These are phyloP conservation scores for Moniliophthora roreri DNA, from an alignment of 1,284 basidiomycete genomes.

Conservation along the genomic window DNA sequence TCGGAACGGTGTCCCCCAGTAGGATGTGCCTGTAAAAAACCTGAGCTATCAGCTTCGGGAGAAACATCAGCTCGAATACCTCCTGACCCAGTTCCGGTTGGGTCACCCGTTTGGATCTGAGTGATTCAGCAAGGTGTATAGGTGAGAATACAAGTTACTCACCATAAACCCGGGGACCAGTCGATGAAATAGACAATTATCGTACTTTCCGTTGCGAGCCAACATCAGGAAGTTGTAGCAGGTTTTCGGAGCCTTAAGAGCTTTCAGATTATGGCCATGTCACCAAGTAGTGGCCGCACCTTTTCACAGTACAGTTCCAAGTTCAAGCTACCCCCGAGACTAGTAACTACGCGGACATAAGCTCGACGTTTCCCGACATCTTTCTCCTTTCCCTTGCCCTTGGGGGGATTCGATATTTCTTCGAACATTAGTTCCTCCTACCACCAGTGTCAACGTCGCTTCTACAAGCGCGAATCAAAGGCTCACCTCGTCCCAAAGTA, in stretches of 20 bases:
- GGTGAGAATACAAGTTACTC: conserved; percentile 19
- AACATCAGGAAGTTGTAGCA: conserved; percentile 98
- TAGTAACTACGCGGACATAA: conserved; percentile 90
- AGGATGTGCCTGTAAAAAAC: no score
- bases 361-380: conserved; percentile 87
- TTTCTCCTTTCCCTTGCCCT: conserved; percentile 88
- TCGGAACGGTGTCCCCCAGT: conserved; percentile 94
- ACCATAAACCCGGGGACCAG: conserved; percentile 98
- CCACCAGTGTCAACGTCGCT: background rate
- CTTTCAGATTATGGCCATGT: conserved; percentile 1
- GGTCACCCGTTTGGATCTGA: conserved; percentile 94
- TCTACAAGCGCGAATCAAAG: background rate
- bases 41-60: no score
- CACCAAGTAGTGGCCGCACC: conserved; percentile 34
- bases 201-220: conserved; percentile 87
- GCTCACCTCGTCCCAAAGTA: conserved; percentile 85
- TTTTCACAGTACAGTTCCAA: conserved; percentile 92
- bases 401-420: conserved; percentile 73
- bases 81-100: conserved; percentile 97
- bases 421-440: conserved; percentile 93
- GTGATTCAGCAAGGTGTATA: background rate
- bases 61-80: no score
- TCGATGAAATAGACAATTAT: conserved; percentile 88
- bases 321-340: conserved; percentile 85
- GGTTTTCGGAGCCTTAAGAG: conserved; percentile 84